Evolutionary conservation across 2,329 filamentous ascomycete species (phyloP).

Genomic region (Epichloe sibirici): DNA sequence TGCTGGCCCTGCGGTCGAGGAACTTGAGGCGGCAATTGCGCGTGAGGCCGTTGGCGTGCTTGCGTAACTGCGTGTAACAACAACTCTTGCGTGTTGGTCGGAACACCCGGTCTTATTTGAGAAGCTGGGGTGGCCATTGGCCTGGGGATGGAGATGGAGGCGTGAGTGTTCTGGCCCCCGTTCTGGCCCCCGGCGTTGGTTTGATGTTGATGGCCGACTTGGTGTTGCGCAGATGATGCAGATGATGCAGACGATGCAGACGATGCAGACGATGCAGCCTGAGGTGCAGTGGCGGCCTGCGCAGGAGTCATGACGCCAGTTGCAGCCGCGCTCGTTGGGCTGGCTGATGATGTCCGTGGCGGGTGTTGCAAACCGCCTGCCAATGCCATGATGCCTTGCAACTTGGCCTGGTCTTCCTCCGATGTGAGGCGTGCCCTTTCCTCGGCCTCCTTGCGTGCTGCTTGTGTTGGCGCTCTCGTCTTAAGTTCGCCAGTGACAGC

Average conservation of each 20-base stretch:
- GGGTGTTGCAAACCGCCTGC: slow-evolving; percentile 38
- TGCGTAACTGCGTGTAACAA: slow-evolving; percentile 14
- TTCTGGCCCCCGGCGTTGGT: neutral
- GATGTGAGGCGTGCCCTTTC: slow-evolving; percentile 45
- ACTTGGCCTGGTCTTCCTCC: slow-evolving; percentile 47
- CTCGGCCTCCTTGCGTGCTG: slow-evolving; percentile 56
- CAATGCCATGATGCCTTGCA: slow-evolving; percentile 48
- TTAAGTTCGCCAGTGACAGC: slow-evolving; percentile 84
- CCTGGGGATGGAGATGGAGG: neutral
- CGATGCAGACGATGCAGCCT: slow-evolving; percentile 8
- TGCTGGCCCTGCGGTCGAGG: slow-evolving; percentile 10
- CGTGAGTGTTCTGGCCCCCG: neutral
- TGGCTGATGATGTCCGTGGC: slow-evolving; percentile 14
- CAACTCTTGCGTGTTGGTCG: slow-evolving; percentile 19
- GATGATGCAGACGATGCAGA: neutral
- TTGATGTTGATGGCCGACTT: neutral
- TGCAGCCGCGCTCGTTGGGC: slow-evolving; percentile 15
- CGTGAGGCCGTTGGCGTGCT: slow-evolving; percentile 14
- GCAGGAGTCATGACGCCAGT: slow-evolving; percentile 22
- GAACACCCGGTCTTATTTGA: slow-evolving; percentile 14
- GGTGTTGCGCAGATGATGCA: slow-evolving; percentile 8
- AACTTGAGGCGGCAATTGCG: slow-evolving; percentile 17
- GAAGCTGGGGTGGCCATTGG: slow-evolving; percentile 11
- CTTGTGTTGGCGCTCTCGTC: slow-evolving; percentile 65
- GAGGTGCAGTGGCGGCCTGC: slow-evolving; percentile 19